These are phyloP conservation scores for Globisporangium emineosum DNA, from an alignment of 352 stramenopile genomes.

Conservation along the genomic window DNA sequence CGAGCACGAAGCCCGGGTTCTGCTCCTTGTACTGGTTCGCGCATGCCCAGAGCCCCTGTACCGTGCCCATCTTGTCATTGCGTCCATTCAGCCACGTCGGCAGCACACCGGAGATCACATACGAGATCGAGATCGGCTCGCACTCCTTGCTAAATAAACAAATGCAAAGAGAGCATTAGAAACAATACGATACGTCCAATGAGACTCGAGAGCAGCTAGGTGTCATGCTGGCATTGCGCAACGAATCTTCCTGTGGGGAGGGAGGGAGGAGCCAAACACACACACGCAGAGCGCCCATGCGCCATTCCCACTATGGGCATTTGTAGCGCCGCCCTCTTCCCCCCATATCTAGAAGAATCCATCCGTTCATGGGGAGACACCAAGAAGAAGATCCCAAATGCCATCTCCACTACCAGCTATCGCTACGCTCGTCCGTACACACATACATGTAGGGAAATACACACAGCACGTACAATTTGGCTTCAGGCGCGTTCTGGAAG, in stretches of 20 bases:
- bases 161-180: not conserved
- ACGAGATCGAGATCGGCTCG: constrained; percentile 67
- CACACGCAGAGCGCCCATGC: not conserved
- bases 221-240: not conserved
- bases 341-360: constrained; percentile 12
- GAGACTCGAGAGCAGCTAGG: constrained; percentile 9
- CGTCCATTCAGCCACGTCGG: constrained; percentile 76
- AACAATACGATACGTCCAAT: constrained; percentile 8
- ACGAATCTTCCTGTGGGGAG: not conserved
- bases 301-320: not conserved
- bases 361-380: not conserved
- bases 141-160: constrained; percentile 45
- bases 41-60: constrained; percentile 72
- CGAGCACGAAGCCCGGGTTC: constrained; percentile 66
- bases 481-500: constrained; percentile 63
- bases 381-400: not conserved
- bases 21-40: constrained; percentile 76
- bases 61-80: constrained; percentile 85
- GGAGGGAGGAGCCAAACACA: not conserved
- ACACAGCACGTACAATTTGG: constrained; percentile 52
- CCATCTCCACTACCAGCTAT: not conserved
- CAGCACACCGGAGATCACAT: constrained; percentile 75
- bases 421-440: not conserved
- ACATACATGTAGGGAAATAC: not conserved
- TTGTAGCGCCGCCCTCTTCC: not conserved